Conservation (phyloP, 768 basidiomycete genomes). For the Hemileccinum impolitum region DNA sequence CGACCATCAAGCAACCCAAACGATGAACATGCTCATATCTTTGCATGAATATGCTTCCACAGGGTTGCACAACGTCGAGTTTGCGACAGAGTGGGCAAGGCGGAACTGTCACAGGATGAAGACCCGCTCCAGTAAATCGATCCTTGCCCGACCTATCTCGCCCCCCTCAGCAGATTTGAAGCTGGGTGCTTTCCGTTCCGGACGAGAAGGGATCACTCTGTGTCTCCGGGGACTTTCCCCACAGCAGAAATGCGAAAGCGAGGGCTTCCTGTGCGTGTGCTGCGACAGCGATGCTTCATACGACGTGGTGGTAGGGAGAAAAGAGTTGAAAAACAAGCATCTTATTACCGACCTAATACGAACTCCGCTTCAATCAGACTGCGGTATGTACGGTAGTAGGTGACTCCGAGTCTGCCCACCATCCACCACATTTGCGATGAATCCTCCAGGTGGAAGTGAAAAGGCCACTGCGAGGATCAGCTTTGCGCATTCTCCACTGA, state of each 20-base stretch:
- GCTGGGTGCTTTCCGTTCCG: conserved; percentile 69
- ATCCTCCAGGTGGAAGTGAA: conserved; percentile 13
- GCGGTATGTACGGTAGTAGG: too few species aligned
- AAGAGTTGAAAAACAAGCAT: conserved; percentile 21
- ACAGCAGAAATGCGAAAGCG: conserved; percentile 57
- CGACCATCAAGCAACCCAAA: conserved; percentile 39
- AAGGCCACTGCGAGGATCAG: conserved; percentile 14
- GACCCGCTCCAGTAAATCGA: conserved; percentile 36
- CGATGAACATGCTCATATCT: conserved; percentile 71
- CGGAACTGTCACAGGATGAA: conserved; percentile 30
- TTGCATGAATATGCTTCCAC: conserved; percentile 50
- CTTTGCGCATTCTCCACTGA: conserved; percentile 23
- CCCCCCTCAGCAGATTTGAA: conserved; percentile 65
- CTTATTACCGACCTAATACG: conserved; percentile 6
- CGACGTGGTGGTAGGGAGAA: conserved; percentile 40
- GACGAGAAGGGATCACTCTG: conserved; percentile 59
- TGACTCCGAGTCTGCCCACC: too few species aligned
- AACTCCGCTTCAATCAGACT: conserved; percentile 19
- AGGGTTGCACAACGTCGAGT: conserved; percentile 34
- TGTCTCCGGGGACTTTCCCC: conserved; percentile 94
- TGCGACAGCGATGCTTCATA: conserved; percentile 84
- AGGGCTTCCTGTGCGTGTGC: conserved; percentile 64
- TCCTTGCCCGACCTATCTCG: conserved; percentile 47
- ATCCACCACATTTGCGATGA: conserved; percentile 10
- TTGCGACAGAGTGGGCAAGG: conserved; percentile 60